phyloP scores from a whole-genome alignment of 2,329 filamentous ascomycete genomes.

The Raffaelea albimanens region DNA sequence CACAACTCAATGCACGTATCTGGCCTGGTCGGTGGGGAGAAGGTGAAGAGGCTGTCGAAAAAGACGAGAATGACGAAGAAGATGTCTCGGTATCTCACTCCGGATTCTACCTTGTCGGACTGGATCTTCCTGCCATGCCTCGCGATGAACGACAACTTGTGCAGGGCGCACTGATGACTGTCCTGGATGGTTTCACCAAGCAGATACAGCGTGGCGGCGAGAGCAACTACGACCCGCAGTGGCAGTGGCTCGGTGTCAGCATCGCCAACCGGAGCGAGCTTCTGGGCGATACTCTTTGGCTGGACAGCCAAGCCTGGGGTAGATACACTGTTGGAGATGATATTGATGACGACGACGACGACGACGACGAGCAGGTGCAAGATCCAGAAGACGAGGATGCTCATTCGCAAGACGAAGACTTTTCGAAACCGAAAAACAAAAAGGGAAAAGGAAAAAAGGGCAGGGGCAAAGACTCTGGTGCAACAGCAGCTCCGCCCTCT shows the following conservation, averaged over 20 bases:
- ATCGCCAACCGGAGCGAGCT: constrained; percentile 27
- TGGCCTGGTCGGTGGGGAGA: constrained; percentile 47
- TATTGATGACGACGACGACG: constrained; percentile 27
- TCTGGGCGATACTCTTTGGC: constrained; percentile 21
- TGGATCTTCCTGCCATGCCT: constrained; percentile 25
- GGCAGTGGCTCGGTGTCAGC: constrained; percentile 37
- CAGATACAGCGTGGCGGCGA: constrained; percentile 26
- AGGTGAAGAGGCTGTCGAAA: constrained; percentile 18
- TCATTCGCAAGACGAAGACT: too few relatives aligned
- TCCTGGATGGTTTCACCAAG: constrained; percentile 37
- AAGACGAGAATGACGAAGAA: constrained; percentile 23
- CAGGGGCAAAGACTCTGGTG: constrained; percentile 6
- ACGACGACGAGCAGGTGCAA: constrained; percentile 24
- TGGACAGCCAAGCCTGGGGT: constrained; percentile 39
- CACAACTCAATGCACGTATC: constrained; percentile 43
- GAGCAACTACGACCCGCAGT: constrained; percentile 38
- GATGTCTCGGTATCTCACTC: constrained; percentile 37
- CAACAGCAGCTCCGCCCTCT: constrained; percentile 17
- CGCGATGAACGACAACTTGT: constrained; percentile 32
- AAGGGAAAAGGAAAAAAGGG: constrained; percentile 12
- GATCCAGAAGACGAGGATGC: constrained; percentile 10
- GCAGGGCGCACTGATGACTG: constrained; percentile 31
- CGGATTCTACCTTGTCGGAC: constrained; percentile 52
- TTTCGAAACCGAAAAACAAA: not conserved
- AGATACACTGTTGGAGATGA: constrained; percentile 31